phyloP scores from a whole-genome alignment of 306 rosid species.

The Begonia masoniana region DNA sequence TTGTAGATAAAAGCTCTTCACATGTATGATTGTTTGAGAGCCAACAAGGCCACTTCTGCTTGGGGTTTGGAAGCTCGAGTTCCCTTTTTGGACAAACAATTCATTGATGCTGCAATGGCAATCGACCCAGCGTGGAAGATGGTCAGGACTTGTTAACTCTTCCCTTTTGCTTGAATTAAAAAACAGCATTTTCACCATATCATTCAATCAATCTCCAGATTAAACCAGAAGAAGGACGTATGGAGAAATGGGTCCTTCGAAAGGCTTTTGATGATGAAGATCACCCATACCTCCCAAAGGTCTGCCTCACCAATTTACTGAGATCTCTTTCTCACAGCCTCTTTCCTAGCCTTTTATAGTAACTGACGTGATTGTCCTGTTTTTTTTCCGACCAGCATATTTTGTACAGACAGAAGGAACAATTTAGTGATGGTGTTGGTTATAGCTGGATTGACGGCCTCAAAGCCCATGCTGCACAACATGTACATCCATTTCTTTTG shows the following conservation, averaged over 20 bases:
- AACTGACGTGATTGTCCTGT: neutral
- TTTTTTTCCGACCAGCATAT: constrained; percentile 50
- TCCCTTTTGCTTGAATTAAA: too few species aligned
- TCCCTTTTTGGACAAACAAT: constrained; percentile 83
- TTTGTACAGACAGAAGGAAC: constrained; percentile 88
- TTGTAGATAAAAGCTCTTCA: constrained; percentile 88
- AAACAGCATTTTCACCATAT: neutral
- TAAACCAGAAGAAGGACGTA: constrained; percentile 55
- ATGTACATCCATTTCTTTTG: constrained; percentile 25
- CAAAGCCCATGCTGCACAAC: constrained; percentile 74
- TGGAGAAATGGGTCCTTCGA: constrained; percentile 85
- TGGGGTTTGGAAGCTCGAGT: constrained; percentile 97
- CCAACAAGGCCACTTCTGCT: constrained; percentile 84
- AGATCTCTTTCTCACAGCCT: too few species aligned
- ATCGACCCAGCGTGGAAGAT: constrained; percentile 73
- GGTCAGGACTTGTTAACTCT: constrained; percentile 23
- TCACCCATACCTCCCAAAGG: constrained; percentile 90
- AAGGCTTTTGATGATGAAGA: constrained; percentile 90
- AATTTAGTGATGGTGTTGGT: constrained; percentile 96
- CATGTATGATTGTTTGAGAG: constrained; percentile 77
- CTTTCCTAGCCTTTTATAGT: too few species aligned
- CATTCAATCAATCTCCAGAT: constrained; percentile 29
- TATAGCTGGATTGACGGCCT: constrained; percentile 98
- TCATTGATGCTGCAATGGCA: constrained; percentile 64
- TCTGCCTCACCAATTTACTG: constrained; percentile 4